Percentiles rank a stretch among this genome's conserved stretches.
phyloP scores from a whole-genome alignment of 768 basidiomycete species.

The Suillus brevipes region DNA sequence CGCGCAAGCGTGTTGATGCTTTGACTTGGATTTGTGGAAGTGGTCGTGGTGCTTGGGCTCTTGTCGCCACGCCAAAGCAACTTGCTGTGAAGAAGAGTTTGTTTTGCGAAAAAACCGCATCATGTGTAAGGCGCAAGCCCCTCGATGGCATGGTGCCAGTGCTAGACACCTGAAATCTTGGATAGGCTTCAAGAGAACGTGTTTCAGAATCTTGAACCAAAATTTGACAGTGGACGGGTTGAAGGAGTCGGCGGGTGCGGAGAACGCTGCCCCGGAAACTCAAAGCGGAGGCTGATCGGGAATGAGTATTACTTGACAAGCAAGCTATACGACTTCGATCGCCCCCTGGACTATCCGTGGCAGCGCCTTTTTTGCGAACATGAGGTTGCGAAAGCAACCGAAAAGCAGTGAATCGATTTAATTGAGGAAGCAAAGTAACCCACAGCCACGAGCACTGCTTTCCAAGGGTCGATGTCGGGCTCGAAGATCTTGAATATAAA shows the following conservation, averaged over 20 bases:
- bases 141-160: not conserved
- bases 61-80: not conserved
- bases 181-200: not conserved
- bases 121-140: not conserved
- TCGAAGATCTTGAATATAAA: not conserved
- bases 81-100: not conserved
- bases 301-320: not conserved
- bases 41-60: not conserved
- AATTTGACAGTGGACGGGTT: not conserved
- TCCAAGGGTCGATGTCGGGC: not conserved
- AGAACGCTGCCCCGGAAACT: not conserved
- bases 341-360: not conserved
- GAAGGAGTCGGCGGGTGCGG: conserved; percentile 3
- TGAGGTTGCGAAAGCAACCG: not conserved
- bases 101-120: not conserved
- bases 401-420: not conserved
- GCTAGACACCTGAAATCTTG: not conserved
- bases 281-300: not conserved
- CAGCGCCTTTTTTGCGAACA: not conserved
- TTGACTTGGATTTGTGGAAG: too few relatives aligned
- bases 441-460: not conserved
- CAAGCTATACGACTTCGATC: not conserved
- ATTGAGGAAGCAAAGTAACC: not conserved
- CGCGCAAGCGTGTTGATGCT: not conserved
- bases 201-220: not conserved